Evolutionary conservation across 202 grass and related monocot genomes (phyloP).

Genomic region (Saccharum hybrid): DNA sequence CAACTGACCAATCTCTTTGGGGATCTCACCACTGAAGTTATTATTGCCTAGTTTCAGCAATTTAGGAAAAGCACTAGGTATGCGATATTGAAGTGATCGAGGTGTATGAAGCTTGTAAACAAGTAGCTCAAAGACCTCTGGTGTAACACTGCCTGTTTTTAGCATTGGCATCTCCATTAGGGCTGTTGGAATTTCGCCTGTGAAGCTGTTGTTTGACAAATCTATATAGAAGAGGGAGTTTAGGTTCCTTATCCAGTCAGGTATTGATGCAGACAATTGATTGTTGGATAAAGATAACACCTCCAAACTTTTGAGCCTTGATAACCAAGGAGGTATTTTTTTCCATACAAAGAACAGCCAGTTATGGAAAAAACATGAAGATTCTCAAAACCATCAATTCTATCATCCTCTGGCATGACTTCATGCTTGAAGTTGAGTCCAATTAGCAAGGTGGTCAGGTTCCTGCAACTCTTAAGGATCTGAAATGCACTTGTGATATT

Average conservation of each 20-base stretch:
- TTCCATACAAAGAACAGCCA: conserved; percentile 54
- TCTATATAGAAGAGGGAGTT: conserved; percentile 68
- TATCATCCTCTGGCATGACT: conserved; percentile 32
- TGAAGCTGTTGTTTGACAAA: conserved; percentile 60
- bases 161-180: conserved; percentile 53
- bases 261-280: conserved; percentile 52
- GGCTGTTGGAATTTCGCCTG: conserved; percentile 50
- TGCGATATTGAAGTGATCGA: conserved; percentile 52
- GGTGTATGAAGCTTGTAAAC: conserved; percentile 37
- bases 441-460: conserved; percentile 53
- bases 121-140: conserved; percentile 43
- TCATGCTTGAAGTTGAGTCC: conserved; percentile 47
- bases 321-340: conserved; percentile 65
- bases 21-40: conserved; percentile 63
- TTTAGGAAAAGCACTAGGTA: conserved; percentile 51
- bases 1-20: conserved; percentile 53
- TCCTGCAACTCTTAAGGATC: conserved; percentile 52
- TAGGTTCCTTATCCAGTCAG: conserved; percentile 56
- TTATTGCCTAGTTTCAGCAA: conserved; percentile 55
- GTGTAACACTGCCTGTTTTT: conserved; percentile 31
- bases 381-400: conserved; percentile 55
- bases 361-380: conserved; percentile 51
- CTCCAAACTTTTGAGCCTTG: conserved; percentile 48
- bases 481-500: conserved; percentile 55
- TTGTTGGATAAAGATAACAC: conserved; percentile 62